Evolutionary conservation across 768 basidiomycete genomes (phyloP).

Genomic region (Auricularia heimuer): DNA sequence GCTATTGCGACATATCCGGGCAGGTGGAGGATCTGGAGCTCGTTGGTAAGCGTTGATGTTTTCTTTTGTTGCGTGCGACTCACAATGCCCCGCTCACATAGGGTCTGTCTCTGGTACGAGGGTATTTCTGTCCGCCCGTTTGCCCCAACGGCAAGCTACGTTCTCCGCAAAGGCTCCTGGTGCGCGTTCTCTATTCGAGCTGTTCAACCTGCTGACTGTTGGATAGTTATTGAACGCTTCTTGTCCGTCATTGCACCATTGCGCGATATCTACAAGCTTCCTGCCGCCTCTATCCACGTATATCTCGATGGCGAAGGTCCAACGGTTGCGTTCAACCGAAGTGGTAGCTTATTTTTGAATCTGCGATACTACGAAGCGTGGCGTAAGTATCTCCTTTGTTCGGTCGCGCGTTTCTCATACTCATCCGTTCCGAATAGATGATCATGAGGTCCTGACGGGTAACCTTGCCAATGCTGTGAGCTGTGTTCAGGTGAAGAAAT

Average conservation of each 20-base stretch:
- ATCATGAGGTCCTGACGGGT: conserved; percentile 49
- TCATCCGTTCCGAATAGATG: conserved; percentile 32
- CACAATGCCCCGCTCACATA: conserved; percentile 16
- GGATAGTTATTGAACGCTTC: conserved; percentile 57
- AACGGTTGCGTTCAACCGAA: conserved; percentile 88
- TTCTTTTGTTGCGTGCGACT: not conserved
- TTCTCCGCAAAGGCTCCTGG: not conserved
- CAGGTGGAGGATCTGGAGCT: conserved; percentile 47
- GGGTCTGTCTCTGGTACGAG: conserved; percentile 54
- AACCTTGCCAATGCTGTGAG: conserved; percentile 54
- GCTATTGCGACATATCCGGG: conserved; percentile 74
- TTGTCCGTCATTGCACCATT: conserved; percentile 59
- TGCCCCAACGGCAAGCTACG: not conserved
- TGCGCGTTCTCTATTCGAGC: not conserved
- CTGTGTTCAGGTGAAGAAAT: conserved; percentile 26
- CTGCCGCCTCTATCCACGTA: conserved; percentile 63
- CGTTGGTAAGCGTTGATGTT: conserved; percentile 36
- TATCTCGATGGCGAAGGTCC: conserved; percentile 78
- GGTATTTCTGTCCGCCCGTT: conserved; percentile 39
- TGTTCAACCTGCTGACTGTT: not conserved
- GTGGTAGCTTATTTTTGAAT: conserved; percentile 82
- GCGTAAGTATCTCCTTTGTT: conserved; percentile 49
- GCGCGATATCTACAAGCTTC: conserved; percentile 61
- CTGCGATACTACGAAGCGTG: conserved; percentile 75
- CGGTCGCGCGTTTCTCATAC: not conserved